Percentiles rank a stretch among this genome's conserved stretches.
phyloP scores from a whole-genome alignment of 768 basidiomycete species.

The Boletus rubropictus region DNA sequence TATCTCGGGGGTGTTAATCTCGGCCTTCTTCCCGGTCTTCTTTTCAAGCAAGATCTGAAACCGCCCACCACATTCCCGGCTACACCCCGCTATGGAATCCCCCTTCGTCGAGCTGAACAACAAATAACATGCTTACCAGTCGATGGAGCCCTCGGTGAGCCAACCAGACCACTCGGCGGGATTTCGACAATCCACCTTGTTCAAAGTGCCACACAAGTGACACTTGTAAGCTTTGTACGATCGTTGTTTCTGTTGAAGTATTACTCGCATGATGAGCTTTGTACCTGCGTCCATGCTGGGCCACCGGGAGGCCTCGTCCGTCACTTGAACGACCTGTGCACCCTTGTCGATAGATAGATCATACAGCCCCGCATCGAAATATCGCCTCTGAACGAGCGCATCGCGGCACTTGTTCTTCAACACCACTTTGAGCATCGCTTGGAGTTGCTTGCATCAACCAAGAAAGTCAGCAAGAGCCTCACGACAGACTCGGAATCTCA shows the following conservation, averaged over 20 bases:
- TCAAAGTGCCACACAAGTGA: slow-evolving; percentile 19
- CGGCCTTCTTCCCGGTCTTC: slow-evolving; percentile 7
- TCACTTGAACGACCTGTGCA: slow-evolving; percentile 17
- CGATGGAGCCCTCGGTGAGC: slow-evolving; percentile 20
- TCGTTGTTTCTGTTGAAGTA: slow-evolving; percentile 16
- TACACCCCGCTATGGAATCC: background rate
- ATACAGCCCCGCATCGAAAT: slow-evolving; percentile 21
- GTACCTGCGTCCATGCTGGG: slow-evolving; percentile 22
- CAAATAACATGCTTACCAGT: slow-evolving; percentile 14
- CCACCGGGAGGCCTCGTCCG: slow-evolving; percentile 19
- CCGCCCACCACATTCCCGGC: slow-evolving; percentile 18
- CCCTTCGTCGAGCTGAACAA: background rate
- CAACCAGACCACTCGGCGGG: slow-evolving; percentile 15
- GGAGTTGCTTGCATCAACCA: slow-evolving; percentile 16
- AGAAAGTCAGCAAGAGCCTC: background rate
- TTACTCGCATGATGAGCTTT: slow-evolving; percentile 20
- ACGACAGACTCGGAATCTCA: background rate
- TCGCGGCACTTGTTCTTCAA: slow-evolving; percentile 15
- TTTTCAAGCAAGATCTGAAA: slow-evolving; percentile 24
- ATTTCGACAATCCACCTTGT: slow-evolving; percentile 11
- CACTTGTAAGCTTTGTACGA: slow-evolving; percentile 13
- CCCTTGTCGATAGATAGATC: slow-evolving; percentile 25
- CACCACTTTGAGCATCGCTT: slow-evolving; percentile 15
- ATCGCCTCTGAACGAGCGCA: slow-evolving; percentile 20
- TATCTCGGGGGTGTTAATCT: background rate